Conservation (phyloP, 2,329 filamentous ascomycete species). For the Xylariaceae sp. region DNA sequence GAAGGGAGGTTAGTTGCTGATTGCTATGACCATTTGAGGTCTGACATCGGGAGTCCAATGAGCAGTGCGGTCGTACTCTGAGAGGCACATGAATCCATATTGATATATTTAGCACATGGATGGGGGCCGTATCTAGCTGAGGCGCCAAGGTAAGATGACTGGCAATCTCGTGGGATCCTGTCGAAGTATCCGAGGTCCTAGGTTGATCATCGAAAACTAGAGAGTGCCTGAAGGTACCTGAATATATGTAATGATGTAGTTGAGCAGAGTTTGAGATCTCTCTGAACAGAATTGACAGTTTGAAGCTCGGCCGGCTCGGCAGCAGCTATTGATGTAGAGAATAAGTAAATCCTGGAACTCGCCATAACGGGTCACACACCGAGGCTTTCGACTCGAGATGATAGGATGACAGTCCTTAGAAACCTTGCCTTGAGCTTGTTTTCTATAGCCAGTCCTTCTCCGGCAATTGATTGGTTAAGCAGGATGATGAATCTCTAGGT, state of each 20-base stretch:
- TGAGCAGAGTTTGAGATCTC: no score
- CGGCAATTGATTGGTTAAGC: no score
- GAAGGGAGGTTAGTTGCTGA: neutral
- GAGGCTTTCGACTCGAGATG: no score
- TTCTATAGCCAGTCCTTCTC: no score
- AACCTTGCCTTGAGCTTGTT: no score
- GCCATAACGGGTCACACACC: no score
- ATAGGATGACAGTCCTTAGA: no score
- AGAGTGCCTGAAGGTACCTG: neutral
- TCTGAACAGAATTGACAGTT: no score
- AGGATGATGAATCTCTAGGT: no score
- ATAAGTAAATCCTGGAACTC: no score
- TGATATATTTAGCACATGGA: neutral
- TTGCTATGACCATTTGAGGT: neutral
- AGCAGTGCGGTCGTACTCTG: neutral
- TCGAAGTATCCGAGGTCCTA: neutral
- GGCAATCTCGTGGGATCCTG: neutral
- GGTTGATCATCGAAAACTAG: neutral
- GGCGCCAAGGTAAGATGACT: neutral
- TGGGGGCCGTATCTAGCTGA: neutral
- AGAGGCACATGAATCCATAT: neutral
- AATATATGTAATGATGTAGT: neutral
- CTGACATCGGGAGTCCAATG: neutral
- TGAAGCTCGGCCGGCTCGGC: no score
- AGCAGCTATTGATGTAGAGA: no score